phyloP scores from a whole-genome alignment of 2,329 filamentous ascomycete genomes.

The Sphaerulina populicola region DNA sequence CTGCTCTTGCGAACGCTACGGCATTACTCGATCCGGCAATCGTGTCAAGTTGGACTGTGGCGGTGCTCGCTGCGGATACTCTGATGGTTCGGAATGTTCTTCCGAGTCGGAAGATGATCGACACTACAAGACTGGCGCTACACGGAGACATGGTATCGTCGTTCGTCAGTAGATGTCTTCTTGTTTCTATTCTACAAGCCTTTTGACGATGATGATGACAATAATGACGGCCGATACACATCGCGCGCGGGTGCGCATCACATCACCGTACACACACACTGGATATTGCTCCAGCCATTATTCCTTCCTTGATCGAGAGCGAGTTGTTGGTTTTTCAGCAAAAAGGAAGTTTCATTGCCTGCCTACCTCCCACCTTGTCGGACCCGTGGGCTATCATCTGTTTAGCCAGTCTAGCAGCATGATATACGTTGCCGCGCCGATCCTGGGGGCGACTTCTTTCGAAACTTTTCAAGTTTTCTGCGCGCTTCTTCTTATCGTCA shows the following conservation, averaged over 20 bases:
- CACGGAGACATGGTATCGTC: constrained; percentile 41
- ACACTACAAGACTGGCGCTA: constrained; percentile 28
- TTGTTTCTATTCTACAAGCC: not conserved
- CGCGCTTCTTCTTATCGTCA: not conserved
- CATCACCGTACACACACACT: not conserved
- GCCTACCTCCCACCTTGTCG: not conserved
- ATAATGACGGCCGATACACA: not conserved
- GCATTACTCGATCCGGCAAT: constrained; percentile 82
- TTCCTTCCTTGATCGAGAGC: constrained; percentile 7
- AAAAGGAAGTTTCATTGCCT: too few species aligned
- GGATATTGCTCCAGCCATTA: constrained; percentile 7
- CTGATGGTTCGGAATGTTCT: constrained; percentile 60
- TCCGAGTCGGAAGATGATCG: constrained; percentile 53
- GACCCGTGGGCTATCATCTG: not conserved
- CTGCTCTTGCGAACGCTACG: constrained; percentile 94
- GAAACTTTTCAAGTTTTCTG: constrained; percentile 1
- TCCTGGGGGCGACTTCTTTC: not conserved
- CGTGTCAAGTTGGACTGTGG: constrained; percentile 95
- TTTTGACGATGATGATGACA: constrained; percentile 2
- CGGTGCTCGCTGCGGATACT: constrained; percentile 76
- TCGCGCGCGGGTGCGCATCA: not conserved
- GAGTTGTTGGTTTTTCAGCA: constrained; percentile 10
- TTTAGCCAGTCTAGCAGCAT: constrained; percentile 15
- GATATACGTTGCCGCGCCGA: not conserved
- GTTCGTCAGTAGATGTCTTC: constrained; percentile 28